Percentiles rank a stretch among this genome's conserved stretches.
These are phyloP conservation scores for Noccaea bulbosa DNA, from an alignment of 345 rosid species.

Conservation along the genomic window DNA sequence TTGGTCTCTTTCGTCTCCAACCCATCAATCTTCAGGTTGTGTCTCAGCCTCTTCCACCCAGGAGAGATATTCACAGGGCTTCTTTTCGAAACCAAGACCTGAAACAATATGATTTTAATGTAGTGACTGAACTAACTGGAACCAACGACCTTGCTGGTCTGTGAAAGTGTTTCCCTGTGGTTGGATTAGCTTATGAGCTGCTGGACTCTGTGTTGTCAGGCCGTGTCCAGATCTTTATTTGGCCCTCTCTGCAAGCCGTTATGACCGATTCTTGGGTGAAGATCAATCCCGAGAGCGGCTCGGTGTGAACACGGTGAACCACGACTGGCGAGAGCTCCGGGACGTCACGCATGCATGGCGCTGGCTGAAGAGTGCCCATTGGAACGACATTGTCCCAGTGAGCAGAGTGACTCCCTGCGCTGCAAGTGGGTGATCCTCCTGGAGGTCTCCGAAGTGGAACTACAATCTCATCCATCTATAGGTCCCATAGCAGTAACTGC, in stretches of 20 bases:
- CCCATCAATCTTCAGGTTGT: background rate
- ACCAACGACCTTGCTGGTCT: conserved; percentile 31
- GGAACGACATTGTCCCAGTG: conserved; percentile 90
- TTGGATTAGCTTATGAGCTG: conserved; percentile 52
- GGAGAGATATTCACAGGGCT: conserved; percentile 20
- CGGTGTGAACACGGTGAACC: conserved; percentile 84
- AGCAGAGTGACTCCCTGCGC: conserved; percentile 93
- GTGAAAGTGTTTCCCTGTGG: conserved; percentile 16
- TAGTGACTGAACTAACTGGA: conserved; percentile 30
- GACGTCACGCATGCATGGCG: conserved; percentile 87
- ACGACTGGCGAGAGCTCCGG: conserved; percentile 89
- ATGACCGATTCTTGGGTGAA: conserved; percentile 88
- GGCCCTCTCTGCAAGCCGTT: conserved; percentile 87
- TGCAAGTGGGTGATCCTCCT: conserved; percentile 96
- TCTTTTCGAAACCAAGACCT: conserved; percentile 19
- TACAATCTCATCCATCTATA: conserved; percentile 94
- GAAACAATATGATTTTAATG: conserved; percentile 7
- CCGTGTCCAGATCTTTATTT: conserved; percentile 91
- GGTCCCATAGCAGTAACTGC: conserved; percentile 93
- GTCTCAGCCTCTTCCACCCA: conserved; percentile 9
- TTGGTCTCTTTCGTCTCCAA: background rate
- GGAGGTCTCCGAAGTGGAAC: conserved; percentile 87
- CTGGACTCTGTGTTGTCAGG: conserved; percentile 66
- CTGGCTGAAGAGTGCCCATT: conserved; percentile 82
- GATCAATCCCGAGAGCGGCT: conserved; percentile 86